phyloP scores from a whole-genome alignment of 176 grass and related monocot species.

The Ensete ventricosum region DNA sequence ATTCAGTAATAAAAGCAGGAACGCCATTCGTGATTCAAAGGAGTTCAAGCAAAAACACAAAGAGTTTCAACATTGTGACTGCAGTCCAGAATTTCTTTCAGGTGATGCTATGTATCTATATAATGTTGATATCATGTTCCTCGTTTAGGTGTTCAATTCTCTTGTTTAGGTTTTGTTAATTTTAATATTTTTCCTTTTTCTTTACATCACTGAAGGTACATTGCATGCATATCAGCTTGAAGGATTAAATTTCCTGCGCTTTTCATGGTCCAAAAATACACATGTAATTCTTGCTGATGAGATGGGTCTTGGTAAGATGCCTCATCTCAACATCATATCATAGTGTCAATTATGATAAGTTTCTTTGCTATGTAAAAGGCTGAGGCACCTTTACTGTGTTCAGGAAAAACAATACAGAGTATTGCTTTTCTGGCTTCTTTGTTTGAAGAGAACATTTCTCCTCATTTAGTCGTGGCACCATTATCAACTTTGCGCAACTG shows the following conservation, averaged over 20 bases:
- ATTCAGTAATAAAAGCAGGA: constrained; percentile 42
- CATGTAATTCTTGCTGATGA: constrained; percentile 97
- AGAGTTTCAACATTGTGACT: constrained; percentile 33
- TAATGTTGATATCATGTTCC: constrained; percentile 19
- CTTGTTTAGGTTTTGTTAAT: constrained; percentile 2
- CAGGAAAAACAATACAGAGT: constrained; percentile 99
- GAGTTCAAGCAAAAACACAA: constrained; percentile 7
- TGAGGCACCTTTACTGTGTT: neutral
- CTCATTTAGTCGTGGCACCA: constrained; percentile 90
- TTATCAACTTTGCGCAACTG: constrained; percentile 93
- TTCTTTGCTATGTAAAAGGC: constrained; percentile 1
- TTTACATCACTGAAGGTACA: constrained; percentile 48
- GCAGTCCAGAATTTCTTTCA: constrained; percentile 65
- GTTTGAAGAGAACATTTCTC: constrained; percentile 67
- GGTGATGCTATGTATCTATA: constrained; percentile 40
- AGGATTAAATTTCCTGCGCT: constrained; percentile 85
- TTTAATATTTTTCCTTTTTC: constrained; percentile 20
- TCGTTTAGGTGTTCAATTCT: constrained; percentile 20
- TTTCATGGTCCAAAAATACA: constrained; percentile 74
- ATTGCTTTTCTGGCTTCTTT: constrained; percentile 94
- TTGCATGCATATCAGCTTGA: constrained; percentile 94
- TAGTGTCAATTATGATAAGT: neutral
- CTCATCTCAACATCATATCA: neutral
- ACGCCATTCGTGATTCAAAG: constrained; percentile 19
- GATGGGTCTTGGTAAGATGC: constrained; percentile 96